These are phyloP conservation scores for Stagonosporopsis tanaceti DNA, from an alignment of 2,329 filamentous ascomycete species.

Conservation along the genomic window DNA sequence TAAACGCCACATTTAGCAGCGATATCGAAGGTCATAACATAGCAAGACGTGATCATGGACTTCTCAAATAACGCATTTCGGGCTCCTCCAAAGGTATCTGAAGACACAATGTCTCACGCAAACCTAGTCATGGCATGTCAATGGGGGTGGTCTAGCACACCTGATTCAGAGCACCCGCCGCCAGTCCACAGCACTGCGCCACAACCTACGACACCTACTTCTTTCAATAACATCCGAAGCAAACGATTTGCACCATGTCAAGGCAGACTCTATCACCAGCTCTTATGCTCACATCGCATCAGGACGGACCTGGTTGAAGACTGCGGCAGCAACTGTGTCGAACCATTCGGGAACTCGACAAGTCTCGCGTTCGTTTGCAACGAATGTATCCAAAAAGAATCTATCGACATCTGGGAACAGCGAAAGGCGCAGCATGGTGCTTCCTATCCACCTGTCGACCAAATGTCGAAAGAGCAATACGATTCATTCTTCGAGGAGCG, in stretches of 20 bases:
- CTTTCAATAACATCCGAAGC: slow-evolving; percentile 32
- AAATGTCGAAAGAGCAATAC: slow-evolving; percentile 45
- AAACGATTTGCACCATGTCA: slow-evolving; percentile 46
- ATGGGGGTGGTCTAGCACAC: slow-evolving; percentile 45
- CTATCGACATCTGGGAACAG: slow-evolving; percentile 37
- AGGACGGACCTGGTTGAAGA: slow-evolving; percentile 48
- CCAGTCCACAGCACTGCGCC: slow-evolving; percentile 20
- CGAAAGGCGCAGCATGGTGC: slow-evolving; percentile 40
- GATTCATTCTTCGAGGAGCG: slow-evolving; percentile 43
- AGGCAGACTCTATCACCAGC: slow-evolving; percentile 47
- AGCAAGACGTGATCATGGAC: slow-evolving; percentile 32
- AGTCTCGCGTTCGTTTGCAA: slow-evolving; percentile 42
- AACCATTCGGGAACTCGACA: slow-evolving; percentile 31
- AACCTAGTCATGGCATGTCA: slow-evolving; percentile 45
- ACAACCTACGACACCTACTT: slow-evolving; percentile 17
- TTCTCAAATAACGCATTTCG: slow-evolving; percentile 43
- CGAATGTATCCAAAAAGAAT: slow-evolving; percentile 42
- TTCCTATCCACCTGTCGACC: slow-evolving; percentile 35
- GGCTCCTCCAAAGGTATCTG: slow-evolving; percentile 32
- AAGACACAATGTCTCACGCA: slow-evolving; percentile 45
- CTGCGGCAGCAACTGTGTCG: slow-evolving; percentile 46
- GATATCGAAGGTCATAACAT: slow-evolving; percentile 12
- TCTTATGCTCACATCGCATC: slow-evolving; percentile 46
- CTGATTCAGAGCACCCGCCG: slow-evolving; percentile 23
- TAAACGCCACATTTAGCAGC: slow-evolving; percentile 33